Base-by-base conservation (phyloP, 805 yeast species). In the Saturnispora dispora region DNA sequence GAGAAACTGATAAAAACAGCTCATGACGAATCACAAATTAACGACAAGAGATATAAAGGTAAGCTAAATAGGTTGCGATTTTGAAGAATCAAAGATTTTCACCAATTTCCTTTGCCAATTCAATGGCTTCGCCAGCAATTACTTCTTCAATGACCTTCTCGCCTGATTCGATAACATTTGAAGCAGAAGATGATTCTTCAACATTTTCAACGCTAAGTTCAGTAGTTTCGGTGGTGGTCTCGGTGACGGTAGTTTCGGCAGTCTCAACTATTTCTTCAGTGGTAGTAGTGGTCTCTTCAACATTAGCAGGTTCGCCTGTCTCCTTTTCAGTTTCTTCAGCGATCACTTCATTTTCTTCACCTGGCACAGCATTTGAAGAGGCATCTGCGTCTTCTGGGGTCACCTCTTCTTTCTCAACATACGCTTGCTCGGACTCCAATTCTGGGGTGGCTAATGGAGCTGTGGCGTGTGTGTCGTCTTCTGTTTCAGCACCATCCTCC, bases 31-130 rank as follows among this genome's bases (percentile, higher is more conserved):
- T 37, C 41, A 37, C 41, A 37, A 37, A 37, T 18, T 17, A 37
- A 37, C 41, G 22, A 37, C 20, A 18, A 40, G 25, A 40, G 17
- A 40, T 15, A 23, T 23, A 40, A 40, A 22, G n/a, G 30, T 22
- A 40, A 40, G 30, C n/a, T 17, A 40, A 40, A 13, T 11, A 30
- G n/a, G 33, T 30, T 30, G 33, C 3, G 33, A 2, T 11, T 2
- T 10, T 11, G 6, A 30, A 30, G 3, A 30, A 39, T 48, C 18
- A 54, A 4, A 54, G 23, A 8, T 47, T 48, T n/a, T 47, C 36
- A 13, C 53, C 58, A n/a, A 51, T 41, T 35, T 51, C 56, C 18
- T 41, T 36, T 7, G 52, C 52, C n/a, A 45, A 17, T 39, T 50
- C 52, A 25, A 50, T 50, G 15, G 45, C 48, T 23, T 45, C 52